Base-by-base conservation (phyloP, 768 basidiomycete genomes). In the Rhodotorula kratochvilovae region DNA sequence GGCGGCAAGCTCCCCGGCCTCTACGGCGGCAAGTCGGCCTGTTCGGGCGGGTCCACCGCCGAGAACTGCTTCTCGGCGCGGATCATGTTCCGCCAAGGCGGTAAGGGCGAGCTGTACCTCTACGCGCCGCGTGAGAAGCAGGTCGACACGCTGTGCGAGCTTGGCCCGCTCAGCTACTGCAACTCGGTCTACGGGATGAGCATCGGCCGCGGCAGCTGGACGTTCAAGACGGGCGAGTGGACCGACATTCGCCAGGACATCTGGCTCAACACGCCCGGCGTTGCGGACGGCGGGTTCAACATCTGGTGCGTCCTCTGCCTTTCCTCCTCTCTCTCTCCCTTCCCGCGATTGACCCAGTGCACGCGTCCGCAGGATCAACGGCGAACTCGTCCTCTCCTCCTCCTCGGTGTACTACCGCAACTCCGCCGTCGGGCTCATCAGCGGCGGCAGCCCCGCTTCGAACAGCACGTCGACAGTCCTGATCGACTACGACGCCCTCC, bases 201-300 rank as follows among this genome's bases (percentile, higher is more conserved):
- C 58, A 83, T 91, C 77, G 88, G 87, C 16, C 86, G 89, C 66
- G 89, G 89, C 12, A 72, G 86, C 3, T 90, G 87, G 85, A 78
- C 73, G 12, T 91, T 89, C 81, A 78, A 83, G 51, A 81, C 85
- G 8, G 89, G 89, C 54, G 78, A 79, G 67, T 89, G 90, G 87
- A 87, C 85, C 31, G 85, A 85, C n/a, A 83, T 91, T 72, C 81
- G 83, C 39, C 84, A 90, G 81, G 86, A 90, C 71, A 85, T 91
- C 62, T 84, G 84, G 79, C 85, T 92, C 76, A 93, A 93, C 80
- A 87, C 88, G 68, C 84, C 83, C 50, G 88, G 87, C 23, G 74
- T 85, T 79, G 82, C 84, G 23, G 88, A 93, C 77, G 90, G 90
- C 73, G 72, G 73, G 1, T 74, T 56, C 54, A 70, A 63, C 60